Evolutionary conservation across 176 grass and related monocot species (phyloP).

Genomic region (Microstegium vimineum): DNA sequence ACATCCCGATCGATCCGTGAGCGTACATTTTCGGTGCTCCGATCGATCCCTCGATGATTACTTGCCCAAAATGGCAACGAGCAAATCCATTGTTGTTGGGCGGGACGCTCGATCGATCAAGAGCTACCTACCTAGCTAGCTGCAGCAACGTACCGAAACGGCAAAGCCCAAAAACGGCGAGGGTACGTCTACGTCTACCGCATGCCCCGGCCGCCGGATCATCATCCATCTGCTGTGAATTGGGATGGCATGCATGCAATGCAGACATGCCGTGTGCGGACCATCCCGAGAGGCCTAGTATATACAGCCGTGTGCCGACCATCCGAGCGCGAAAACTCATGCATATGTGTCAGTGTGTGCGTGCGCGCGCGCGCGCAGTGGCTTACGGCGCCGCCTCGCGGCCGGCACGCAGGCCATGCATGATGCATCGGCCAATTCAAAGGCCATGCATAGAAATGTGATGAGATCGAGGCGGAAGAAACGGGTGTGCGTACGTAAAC

Average conservation of each 20-base stretch:
- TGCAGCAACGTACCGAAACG: background rate
- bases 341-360: background rate
- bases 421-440: background rate
- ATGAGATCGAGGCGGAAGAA: too few relatives aligned
- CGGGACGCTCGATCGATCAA: too few relatives aligned
- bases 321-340: background rate
- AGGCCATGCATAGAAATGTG: background rate
- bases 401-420: background rate
- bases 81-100: background rate
- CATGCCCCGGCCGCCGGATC: background rate
- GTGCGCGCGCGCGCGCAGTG: background rate
- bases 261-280: background rate
- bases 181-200: background rate
- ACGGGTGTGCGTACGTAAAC: background rate
- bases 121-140: too few relatives aligned
- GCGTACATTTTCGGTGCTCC: background rate
- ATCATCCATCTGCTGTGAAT: too few relatives aligned
- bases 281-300: background rate
- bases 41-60: background rate
- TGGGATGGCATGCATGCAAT: constrained; percentile 13
- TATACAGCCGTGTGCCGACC: background rate
- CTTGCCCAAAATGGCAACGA: background rate
- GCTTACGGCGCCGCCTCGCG: background rate
- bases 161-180: background rate
- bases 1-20: constrained; percentile 30